A percentile compares a stretch with the other conserved stretches of the same genome.
Evolutionary conservation across 768 basidiomycete genomes (phyloP).

Genomic region (Suillus plorans): DNA sequence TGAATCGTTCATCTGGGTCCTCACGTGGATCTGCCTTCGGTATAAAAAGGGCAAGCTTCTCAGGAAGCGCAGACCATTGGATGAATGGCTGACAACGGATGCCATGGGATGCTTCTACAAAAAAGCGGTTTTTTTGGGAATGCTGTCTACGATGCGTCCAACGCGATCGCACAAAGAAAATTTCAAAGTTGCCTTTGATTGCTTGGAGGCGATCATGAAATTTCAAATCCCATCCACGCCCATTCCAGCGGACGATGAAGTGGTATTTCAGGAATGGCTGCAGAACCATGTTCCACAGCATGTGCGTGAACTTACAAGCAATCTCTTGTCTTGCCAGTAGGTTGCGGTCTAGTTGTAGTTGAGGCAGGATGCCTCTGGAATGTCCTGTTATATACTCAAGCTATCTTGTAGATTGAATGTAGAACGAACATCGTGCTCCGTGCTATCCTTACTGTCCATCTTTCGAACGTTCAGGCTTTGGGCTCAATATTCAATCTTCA

Average conservation of each 20-base stretch:
- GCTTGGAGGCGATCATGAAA: no score
- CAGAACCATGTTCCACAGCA: not conserved
- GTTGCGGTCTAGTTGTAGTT: not conserved
- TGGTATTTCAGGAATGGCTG: not conserved
- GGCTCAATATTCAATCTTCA: no score
- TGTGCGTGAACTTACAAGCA: not conserved
- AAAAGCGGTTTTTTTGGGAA: not conserved
- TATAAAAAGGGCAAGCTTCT: not conserved
- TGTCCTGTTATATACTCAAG: not conserved
- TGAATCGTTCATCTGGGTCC: not conserved
- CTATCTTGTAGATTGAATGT: not conserved
- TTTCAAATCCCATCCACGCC: not conserved
- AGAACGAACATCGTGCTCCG: not conserved
- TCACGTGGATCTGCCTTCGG: not conserved
- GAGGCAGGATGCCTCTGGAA: not conserved
- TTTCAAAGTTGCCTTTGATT: not conserved
- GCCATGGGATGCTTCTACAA: not conserved
- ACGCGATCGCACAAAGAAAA: not conserved
- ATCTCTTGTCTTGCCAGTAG: not conserved
- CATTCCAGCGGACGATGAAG: not conserved
- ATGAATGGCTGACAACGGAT: not conserved
- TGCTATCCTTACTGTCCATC: not conserved
- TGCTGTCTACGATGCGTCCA: not conserved
- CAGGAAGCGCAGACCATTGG: not conserved
- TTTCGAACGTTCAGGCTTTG: no score